phyloP scores from a whole-genome alignment of 495 filamentous ascomycete genomes.

The Cairneyella variabilis region DNA sequence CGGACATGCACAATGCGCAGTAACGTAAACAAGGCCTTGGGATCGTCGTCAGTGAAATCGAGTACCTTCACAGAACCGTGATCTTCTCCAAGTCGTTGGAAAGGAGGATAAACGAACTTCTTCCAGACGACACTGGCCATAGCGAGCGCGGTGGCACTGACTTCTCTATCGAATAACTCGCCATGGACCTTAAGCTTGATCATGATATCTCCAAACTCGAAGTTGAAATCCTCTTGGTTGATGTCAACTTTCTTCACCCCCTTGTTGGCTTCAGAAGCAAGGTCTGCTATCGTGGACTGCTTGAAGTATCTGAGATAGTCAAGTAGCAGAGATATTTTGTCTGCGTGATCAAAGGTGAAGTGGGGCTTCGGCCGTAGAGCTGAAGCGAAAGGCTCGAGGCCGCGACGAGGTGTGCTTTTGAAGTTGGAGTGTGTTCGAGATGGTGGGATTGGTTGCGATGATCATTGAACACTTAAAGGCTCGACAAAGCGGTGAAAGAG shows the following conservation, averaged over 20 bases:
- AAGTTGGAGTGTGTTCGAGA: too few relatives aligned
- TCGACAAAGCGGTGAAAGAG: too few relatives aligned
- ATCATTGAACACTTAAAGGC: too few relatives aligned
- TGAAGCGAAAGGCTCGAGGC: too few relatives aligned
- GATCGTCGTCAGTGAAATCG: slow-evolving; percentile 3
- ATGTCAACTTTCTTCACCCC: not conserved
- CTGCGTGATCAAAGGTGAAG: too few relatives aligned
- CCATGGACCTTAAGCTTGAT: not conserved
- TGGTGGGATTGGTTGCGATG: too few relatives aligned
- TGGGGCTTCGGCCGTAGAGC: too few relatives aligned
- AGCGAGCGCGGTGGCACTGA: not conserved
- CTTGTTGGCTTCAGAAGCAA: not conserved
- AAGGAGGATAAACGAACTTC: not conserved
- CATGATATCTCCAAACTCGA: not conserved
- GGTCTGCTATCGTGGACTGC: too few relatives aligned
- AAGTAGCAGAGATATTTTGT: too few relatives aligned
- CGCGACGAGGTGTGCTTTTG: too few relatives aligned
- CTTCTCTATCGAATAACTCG: not conserved
- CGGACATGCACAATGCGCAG: not conserved
- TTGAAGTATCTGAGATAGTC: too few relatives aligned
- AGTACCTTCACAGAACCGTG: not conserved
- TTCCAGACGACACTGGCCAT: not conserved
- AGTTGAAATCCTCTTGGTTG: not conserved
- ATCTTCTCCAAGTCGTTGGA: not conserved
- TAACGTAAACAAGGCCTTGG: not conserved